Evolutionary conservation across 441 rosid species (phyloP), one percentile per base, ranked within the genome.

Genomic region (Bruguiera hainesii): DNA sequence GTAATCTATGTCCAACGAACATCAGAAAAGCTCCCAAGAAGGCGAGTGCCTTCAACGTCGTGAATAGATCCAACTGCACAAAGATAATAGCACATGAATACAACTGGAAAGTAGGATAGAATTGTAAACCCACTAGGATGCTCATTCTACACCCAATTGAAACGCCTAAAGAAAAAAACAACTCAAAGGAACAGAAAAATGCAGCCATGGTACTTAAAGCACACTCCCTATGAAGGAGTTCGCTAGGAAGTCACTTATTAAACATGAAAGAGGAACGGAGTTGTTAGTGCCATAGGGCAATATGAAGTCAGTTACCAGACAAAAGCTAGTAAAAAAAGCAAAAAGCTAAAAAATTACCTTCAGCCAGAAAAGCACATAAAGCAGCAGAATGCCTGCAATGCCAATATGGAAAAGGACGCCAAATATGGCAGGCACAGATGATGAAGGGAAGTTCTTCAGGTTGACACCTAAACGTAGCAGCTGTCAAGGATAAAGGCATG

Each of bases 351-450:
- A 20, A 59, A 74, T 29, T 65, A 84, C 99, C 99, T 92, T 92
- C 77, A 86, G 69, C 99, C 99, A 95, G 91, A 95, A 95, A 68
- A 95, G 80, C 67, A 80, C 87, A 11, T 92, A 95, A 64, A 95
- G 98, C 71, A 78, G 63, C 68, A 95, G 84, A 75, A 95, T 94
- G 49, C 96, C 87, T 65, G 86, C 98, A 52, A 92, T 85, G 60
- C 98, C 97, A 0, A 80, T 63, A 19, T 95, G 99, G 89, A 95
- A 92, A 67, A 95, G 90, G 60, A 77, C 26, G 55, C 91, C 89
- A 59, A 82, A 87, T 55, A 81, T 66, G 26, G 91, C 91, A 76
- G 96, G 85, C 26, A 80, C 73, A 21, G 82, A 63, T 10, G 91
- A 77, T 53, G 90, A 72, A 39, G 98, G 98, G 78, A 95, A 92